Evolutionary conservation across 768 basidiomycete genomes (phyloP), one percentile per base, ranked within the genome.

Genomic region (Suillus ampliporus): DNA sequence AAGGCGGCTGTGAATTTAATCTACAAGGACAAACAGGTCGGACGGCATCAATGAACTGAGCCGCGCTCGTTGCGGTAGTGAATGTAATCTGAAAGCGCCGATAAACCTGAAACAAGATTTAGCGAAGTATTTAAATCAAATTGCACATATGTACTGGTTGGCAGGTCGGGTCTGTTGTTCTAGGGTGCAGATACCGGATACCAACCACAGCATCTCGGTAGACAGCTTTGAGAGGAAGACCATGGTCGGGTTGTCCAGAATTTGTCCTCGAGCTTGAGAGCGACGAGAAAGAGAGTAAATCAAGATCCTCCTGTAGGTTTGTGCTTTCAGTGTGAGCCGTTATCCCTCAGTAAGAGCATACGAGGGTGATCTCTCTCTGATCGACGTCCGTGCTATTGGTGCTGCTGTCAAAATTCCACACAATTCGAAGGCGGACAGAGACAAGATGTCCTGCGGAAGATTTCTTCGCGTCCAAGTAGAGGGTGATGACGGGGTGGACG

Each of bases 11-110:
- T 4, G 80, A 77, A 64, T 85, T 90, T 41, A 83, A 77, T 72
- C 87, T 89, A 79, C 91, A 94, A 5, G 91, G 91, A 69, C 91
- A 93, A 44, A 92, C 83, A 6, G 82, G 77, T 52, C 83, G 82
- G 68, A 93, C 86, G 5, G 83, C 76, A 34, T 86, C 80, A 61
- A 92, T 83, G 64, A 90, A 89, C 65, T 85, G 82, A 2, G 77
- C 70, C 0, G 87, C 84, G 37, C 84, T 81, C 3, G 71, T 62
- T 17, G 78, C 57, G n/a, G 82, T 79, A 57, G 78, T 70, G 64
- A 94, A 92, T 23, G 87, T 87, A 34, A 92, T 82, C 71, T 94
- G 91, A 68, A 94, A 91, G 17, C 91, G 88, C 57, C 89, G 86
- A 71, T 88, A 91, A 2, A 80, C 76, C 91, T 92, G 64, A n/a